Evolutionary conservation across 2,329 filamentous ascomycete genomes (phyloP).

Genomic region (Colletotrichum liaoningense): DNA sequence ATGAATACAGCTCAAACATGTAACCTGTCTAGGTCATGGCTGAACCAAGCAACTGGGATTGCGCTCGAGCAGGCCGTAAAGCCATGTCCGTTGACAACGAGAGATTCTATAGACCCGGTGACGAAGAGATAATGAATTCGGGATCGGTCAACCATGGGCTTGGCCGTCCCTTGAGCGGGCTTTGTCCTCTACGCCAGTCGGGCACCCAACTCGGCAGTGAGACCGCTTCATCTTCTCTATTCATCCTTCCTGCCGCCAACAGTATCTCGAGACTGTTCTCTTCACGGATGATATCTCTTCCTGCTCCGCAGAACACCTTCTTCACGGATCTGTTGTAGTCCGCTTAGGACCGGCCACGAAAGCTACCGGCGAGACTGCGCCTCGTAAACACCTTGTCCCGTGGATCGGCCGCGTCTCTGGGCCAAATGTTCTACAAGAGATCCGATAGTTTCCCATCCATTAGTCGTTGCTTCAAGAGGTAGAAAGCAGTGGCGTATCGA

Average conservation of each 20-base stretch:
- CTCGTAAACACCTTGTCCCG: neutral
- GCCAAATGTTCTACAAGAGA: conserved; percentile 1
- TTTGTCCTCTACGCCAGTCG: neutral
- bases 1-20: neutral
- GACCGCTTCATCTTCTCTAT: neutral
- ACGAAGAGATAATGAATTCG: neutral
- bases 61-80: neutral
- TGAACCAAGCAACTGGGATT: neutral
- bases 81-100: neutral
- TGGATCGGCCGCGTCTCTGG: neutral
- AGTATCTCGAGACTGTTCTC: conserved; percentile 5
- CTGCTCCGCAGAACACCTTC: conserved; percentile 2
- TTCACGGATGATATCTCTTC: neutral
- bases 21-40: neutral
- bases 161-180: neutral
- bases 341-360: no score
- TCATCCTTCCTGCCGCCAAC: neutral
- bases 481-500: neutral
- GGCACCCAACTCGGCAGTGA: neutral
- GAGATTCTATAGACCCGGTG: neutral
- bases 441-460: neutral
- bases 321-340: neutral
- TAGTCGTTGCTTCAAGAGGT: neutral
- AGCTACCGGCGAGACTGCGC: neutral
- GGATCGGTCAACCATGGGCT: neutral